phyloP scores from a whole-genome alignment of 331 rosid species.

The Acacia pycnantha region DNA sequence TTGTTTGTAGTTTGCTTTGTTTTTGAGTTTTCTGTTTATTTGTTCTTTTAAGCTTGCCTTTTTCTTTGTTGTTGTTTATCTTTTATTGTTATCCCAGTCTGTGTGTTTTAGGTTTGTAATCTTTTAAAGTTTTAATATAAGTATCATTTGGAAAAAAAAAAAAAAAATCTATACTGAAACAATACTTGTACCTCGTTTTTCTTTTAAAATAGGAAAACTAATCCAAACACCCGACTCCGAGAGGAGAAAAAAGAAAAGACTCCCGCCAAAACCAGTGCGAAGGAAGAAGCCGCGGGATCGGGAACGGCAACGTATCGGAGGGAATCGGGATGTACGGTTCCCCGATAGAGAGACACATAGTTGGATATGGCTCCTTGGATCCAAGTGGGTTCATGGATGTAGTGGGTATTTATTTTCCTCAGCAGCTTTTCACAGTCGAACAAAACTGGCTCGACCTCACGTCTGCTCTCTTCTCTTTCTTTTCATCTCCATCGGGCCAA shows the following conservation, averaged over 20 bases:
- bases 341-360: slow-evolving; percentile 21
- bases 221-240: too few species aligned
- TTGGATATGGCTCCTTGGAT: slow-evolving; percentile 30
- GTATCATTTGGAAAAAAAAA: too few species aligned
- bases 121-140: too few species aligned
- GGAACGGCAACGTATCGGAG: not conserved
- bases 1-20: too few species aligned
- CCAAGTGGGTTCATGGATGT: slow-evolving; percentile 30
- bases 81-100: too few species aligned
- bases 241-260: not conserved
- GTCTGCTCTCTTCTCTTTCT: slow-evolving; percentile 53
- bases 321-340: slow-evolving; percentile 42
- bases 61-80: too few species aligned
- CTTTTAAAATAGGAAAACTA: too few species aligned
- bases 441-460: slow-evolving; percentile 60
- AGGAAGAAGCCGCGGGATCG: slow-evolving; percentile 7
- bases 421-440: slow-evolving; percentile 55
- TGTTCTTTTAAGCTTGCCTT: too few species aligned
- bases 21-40: too few species aligned
- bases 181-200: too few species aligned
- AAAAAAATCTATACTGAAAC: too few species aligned
- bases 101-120: too few species aligned
- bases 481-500: slow-evolving; percentile 54
- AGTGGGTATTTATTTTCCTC: slow-evolving; percentile 58
- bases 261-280: slow-evolving; percentile 55